Evolutionary conservation across 495 filamentous ascomycete species (phyloP).

Genomic region (Trichodelitschia bisporula): DNA sequence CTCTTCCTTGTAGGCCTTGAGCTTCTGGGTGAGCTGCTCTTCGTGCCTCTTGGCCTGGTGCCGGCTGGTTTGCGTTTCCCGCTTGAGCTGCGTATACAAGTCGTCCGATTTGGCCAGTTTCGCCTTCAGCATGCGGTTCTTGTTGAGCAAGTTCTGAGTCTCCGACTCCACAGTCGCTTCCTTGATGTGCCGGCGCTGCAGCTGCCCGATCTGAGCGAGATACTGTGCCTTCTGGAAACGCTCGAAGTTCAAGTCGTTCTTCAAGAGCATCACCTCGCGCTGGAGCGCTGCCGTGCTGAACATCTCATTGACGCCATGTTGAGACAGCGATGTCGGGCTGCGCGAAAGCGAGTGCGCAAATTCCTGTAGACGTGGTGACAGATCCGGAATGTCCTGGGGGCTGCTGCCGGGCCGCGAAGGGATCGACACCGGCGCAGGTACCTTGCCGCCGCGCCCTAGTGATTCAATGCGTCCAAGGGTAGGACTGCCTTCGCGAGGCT

Average conservation of each 20-base stretch:
- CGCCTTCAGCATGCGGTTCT: constrained; percentile 40
- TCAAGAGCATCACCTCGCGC: constrained; percentile 37
- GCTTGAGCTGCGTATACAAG: constrained; percentile 32
- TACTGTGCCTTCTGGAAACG: constrained; percentile 54
- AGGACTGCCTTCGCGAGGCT: constrained; percentile 21
- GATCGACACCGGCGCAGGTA: background rate
- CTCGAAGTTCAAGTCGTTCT: constrained; percentile 56
- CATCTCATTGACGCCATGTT: constrained; percentile 1
- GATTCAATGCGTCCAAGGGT: constrained; percentile 21
- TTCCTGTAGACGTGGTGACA: constrained; percentile 9
- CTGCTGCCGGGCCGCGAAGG: background rate
- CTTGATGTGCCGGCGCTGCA: constrained; percentile 39
- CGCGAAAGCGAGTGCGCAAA: constrained; percentile 9
- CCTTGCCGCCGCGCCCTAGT: no score
- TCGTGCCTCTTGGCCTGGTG: constrained; percentile 48
- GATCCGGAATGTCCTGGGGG: no score
- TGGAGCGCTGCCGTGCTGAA: constrained; percentile 24
- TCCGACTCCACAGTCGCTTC: constrained; percentile 49
- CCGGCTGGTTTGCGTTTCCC: constrained; percentile 36
- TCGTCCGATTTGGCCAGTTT: constrained; percentile 44
- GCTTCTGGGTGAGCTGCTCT: constrained; percentile 31
- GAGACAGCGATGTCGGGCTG: background rate
- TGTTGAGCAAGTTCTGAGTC: constrained; percentile 47
- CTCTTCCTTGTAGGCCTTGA: constrained; percentile 27
- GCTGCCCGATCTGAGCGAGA: constrained; percentile 44